phyloP scores from a whole-genome alignment of 768 basidiomycete species.

The Cystobasidium onofrii region DNA sequence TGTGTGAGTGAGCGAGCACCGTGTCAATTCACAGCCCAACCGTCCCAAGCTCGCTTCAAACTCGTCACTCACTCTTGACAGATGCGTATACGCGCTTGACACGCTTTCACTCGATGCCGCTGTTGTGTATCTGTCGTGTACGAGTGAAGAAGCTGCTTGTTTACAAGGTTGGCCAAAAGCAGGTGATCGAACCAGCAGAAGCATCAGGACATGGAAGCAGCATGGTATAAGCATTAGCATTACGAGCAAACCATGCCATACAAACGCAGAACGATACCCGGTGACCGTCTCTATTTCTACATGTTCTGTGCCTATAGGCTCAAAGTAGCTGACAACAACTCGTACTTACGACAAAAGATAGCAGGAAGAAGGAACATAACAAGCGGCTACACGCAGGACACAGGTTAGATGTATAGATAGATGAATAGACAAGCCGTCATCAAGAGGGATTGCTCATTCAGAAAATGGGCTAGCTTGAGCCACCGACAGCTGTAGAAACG shows the following conservation, averaged over 20 bases:
- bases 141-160: neutral
- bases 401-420: too few species aligned
- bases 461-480: neutral
- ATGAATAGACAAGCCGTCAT: too few species aligned
- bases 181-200: neutral
- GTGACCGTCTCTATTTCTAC: too few species aligned
- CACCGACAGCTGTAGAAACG: neutral
- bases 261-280: too few species aligned
- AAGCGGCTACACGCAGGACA: too few species aligned
- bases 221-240: neutral
- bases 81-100: neutral
- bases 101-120: neutral
- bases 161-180: neutral
- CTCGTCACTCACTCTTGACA: neutral
- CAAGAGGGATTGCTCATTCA: too few species aligned
- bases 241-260: neutral
- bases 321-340: neutral
- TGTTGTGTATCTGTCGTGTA: neutral
- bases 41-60: neutral
- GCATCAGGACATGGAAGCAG: neutral
- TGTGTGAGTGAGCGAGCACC: neutral
- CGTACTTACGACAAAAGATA: too few species aligned
- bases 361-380: too few species aligned
- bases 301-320: too few species aligned
- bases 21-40: neutral